Evolutionary conservation across 2,329 filamentous ascomycete genomes (phyloP), one percentile per base, ranked within the genome.

Genomic region (Canariomyces notabilis): DNA sequence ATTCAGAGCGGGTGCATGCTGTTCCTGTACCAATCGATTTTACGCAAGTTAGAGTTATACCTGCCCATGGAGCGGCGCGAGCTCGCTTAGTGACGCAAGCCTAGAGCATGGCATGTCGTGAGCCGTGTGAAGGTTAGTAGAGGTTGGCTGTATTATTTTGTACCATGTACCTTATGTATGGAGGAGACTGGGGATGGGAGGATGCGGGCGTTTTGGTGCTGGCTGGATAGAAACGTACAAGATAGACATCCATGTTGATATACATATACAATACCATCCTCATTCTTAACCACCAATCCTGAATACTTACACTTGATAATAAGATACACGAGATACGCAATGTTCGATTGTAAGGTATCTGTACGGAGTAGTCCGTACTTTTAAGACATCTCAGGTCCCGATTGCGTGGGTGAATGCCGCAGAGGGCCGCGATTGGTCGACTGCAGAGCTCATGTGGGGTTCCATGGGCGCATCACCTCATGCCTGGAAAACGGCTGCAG

Each of bases 1-100:
- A 88, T 97, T 48, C 93, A 98, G 71, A 95, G 87, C 61, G 87
- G 90, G 34, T 95, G 89, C 55, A 97, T 97, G 91, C 74, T 97
- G 63, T 90, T 97, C 58, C 73, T 96, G 64, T 97, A 97, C 66
- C 91, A 97, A 70, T 85, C 83, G 50, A 73, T 97, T 46, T 69
- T 97, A 62, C 83, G 85, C 59, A 80, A 83, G 67, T 76, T 97
- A 55, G 85, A 90, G 46, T 56, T 66, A 33, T 69, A 69, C 62
- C 54, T 69, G 48, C 69, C 70, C 9, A 15, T 57, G 29, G 65
- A 67, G 50, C 53, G 54, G 35, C 46, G 45, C 6, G 56, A 58
- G 37, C 48, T 58, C 15, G 51, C 38, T 21, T 54, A 48, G 41
- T 26, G 33, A 33, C 22, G 20, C 20, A 36, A n/a, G n/a, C 33